Conservation (phyloP, 805 yeast species). For the Clavispora carvajalis region DNA sequence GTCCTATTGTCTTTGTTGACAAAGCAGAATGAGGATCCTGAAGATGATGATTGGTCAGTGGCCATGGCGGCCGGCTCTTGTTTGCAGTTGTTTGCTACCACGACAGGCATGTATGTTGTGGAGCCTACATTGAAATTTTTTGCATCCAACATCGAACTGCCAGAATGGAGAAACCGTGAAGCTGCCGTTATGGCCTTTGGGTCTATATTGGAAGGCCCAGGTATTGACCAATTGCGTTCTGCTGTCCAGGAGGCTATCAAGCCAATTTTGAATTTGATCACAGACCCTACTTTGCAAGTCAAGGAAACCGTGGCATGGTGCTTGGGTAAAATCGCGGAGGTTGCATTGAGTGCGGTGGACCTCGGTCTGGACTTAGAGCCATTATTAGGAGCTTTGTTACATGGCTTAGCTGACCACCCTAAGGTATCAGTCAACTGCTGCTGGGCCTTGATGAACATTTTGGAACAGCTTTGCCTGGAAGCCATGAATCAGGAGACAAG, state of each 20-base stretch:
- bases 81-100: slow-evolving; percentile 86
- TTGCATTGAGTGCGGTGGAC: slow-evolving; percentile 73
- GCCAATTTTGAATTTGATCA: slow-evolving; percentile 70
- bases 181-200: slow-evolving; percentile 99
- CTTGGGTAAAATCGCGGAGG: slow-evolving; percentile 90
- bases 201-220: slow-evolving; percentile 93
- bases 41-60: slow-evolving; percentile 96
- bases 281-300: slow-evolving; percentile 75
- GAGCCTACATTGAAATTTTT: slow-evolving; percentile 83
- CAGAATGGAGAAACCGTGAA: slow-evolving; percentile 80
- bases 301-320: slow-evolving; percentile 99
- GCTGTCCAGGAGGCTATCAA: slow-evolving; percentile 78
- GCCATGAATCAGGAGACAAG: slow-evolving; percentile 48
- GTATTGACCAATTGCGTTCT: slow-evolving; percentile 56
- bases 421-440: slow-evolving; percentile 95
- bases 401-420: slow-evolving; percentile 87
- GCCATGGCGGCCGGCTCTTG: slow-evolving; percentile 99
- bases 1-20: slow-evolving; percentile 74
- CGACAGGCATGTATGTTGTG: slow-evolving; percentile 80
- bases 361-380: slow-evolving; percentile 58
- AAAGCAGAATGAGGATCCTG: slow-evolving; percentile 87
- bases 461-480: slow-evolving; percentile 69
- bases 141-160: slow-evolving; percentile 55
- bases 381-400: slow-evolving; percentile 65
- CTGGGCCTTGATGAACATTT: slow-evolving; percentile 90